These are phyloP conservation scores for Oehlia diaphana DNA, from an alignment of 192 early-diverging fungal species.

Conservation along the genomic window DNA sequence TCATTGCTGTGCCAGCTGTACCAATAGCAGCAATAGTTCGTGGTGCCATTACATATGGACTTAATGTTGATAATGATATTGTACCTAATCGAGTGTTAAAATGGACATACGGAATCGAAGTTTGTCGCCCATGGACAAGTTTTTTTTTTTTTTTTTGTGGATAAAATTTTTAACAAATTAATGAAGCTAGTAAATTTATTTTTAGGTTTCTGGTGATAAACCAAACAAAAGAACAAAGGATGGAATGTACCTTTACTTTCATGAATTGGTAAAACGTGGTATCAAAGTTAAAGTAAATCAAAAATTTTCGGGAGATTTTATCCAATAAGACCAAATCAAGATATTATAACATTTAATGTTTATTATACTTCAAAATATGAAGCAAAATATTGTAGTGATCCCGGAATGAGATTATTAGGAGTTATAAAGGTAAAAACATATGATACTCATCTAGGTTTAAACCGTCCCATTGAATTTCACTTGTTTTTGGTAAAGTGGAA, in stretches of 20 bases:
- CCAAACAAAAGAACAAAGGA: neutral
- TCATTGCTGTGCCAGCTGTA: conserved; percentile 53
- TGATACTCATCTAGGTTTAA: conserved; percentile 4
- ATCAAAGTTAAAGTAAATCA: conserved; percentile 1
- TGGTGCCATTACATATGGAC: conserved; percentile 54
- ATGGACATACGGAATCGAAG: conserved; percentile 20
- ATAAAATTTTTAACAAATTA: no score
- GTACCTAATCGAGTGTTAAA: conserved; percentile 8
- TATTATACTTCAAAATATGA: neutral
- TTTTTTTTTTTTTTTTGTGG: no score
- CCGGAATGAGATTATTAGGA: conserved; percentile 16
- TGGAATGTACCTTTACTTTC: neutral
- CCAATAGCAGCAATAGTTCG: conserved; percentile 55
- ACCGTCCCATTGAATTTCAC: conserved; percentile 14
- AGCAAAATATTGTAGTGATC: conserved; percentile 15
- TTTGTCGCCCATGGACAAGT: conserved; percentile 4
- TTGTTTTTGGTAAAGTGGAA: conserved; percentile 23
- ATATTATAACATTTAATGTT: conserved; percentile 2
- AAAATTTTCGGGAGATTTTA: neutral
- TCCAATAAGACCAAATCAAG: conserved; percentile 2
- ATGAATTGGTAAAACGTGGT: conserved; percentile 17
- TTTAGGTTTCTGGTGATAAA: neutral
- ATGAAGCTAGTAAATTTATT: neutral
- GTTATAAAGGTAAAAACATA: neutral
- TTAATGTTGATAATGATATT: neutral